Evolutionary conservation across 306 rosid genomes (phyloP), one percentile per base, ranked within the genome.

Genomic region (Cercis canadensis): DNA sequence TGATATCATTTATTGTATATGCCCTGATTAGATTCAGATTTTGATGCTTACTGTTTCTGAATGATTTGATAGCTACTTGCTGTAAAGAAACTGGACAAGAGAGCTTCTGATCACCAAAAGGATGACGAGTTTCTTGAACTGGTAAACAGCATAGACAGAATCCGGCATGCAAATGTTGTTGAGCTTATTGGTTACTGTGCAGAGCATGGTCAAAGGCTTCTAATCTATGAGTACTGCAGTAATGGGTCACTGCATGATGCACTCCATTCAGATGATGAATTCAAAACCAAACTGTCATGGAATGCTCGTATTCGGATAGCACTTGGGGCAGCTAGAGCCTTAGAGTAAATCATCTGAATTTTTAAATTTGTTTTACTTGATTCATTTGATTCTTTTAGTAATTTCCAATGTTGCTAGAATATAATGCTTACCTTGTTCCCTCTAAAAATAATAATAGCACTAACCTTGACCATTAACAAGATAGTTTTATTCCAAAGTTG

Each of bases 131-230:
- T 95, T 83, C 85, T 91, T 65, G 96, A 95, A 63, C 76, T 95
- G n/a, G 87, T 95, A 32, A 82, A 91, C 80, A 78, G 62, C 62
- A 83, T 95, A 57, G 99, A 89, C 74, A 70, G 82, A 69, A 87
- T 95, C 79, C 78, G 96, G 64, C 96, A 95, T 75, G 84, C 82
- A 72, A 91, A 87, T 82, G 81, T 87, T 57, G 97, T 91, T 55
- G 96, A 85, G 83, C 96, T 95, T 54, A 58, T 85, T 14, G 99
- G 99, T 44, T 95, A 89, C 80, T 89, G 97, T 82, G 87, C 95
- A n/a, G 99, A 95, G 90, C 90, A 95, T 75, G 96, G 87, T 56
- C 89, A 95, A 77, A 91, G 96, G 84, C 99, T 95, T 80, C 92
- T 95, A 58, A 85, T 95, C 77, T 85, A 80, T 31, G 96, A 95